These are phyloP conservation scores for Neurospora hispaniola DNA, from an alignment of 495 filamentous ascomycete species.

Conservation along the genomic window DNA sequence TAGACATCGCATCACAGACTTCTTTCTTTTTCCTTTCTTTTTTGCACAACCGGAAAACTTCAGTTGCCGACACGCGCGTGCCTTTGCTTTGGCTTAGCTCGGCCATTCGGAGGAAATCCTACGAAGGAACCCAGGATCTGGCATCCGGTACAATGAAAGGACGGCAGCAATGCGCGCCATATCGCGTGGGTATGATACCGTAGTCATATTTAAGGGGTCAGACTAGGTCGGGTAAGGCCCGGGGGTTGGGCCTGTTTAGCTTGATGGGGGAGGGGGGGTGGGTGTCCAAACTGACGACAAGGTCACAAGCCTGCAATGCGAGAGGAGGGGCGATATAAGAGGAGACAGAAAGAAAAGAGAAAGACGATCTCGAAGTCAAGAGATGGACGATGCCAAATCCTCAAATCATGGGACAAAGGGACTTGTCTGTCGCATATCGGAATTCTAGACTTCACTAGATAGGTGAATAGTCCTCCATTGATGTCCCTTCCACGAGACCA, in stretches of 20 bases:
- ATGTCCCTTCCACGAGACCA: not conserved
- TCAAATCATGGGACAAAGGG: not conserved
- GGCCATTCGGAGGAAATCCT: not conserved
- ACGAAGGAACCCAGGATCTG: not conserved
- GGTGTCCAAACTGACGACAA: not conserved
- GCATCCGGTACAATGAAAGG: not conserved
- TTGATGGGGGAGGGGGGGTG: not conserved
- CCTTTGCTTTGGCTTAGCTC: not conserved
- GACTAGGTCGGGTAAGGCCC: not conserved
- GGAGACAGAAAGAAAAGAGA: not conserved
- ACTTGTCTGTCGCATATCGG: not conserved
- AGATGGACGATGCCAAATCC: not conserved
- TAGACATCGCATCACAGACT: not conserved
- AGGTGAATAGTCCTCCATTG: not conserved
- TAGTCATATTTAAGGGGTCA: not conserved
- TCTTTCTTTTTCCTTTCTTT: not conserved
- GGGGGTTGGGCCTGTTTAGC: not conserved
- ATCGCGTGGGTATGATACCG: not conserved
- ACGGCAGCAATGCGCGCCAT: not conserved
- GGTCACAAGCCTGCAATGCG: not conserved
- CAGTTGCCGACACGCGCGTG: not conserved
- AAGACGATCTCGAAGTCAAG: not conserved
- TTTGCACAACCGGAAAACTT: not conserved
- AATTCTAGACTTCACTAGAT: no score
- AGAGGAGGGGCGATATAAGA: not conserved